These are phyloP conservation scores for Cytospora chrysosperma DNA, from an alignment of 2,329 filamentous ascomycete genomes.

Conservation along the genomic window DNA sequence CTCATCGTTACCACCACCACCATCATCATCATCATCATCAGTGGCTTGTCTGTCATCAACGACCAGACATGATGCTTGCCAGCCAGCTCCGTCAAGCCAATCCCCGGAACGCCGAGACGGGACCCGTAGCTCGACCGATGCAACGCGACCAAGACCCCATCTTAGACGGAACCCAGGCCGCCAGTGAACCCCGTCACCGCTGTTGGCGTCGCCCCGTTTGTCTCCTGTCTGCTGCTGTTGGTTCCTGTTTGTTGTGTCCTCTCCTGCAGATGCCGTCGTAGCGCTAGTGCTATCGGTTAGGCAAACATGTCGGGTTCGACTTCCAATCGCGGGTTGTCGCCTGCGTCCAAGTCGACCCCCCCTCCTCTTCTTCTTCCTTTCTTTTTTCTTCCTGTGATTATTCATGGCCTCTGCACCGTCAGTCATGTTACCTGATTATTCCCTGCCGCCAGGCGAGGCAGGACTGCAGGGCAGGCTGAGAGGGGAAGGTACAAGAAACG, in stretches of 20 bases:
- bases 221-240: not conserved
- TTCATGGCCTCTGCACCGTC: not conserved
- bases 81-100: conserved; percentile 9
- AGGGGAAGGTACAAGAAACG: not conserved
- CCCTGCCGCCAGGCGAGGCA: not conserved
- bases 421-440: not conserved
- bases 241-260: conserved; percentile 2
- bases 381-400: not conserved
- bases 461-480: not conserved
- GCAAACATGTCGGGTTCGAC: conserved; percentile 5
- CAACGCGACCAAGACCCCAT: conserved; percentile 12
- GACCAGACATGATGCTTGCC: not conserved
- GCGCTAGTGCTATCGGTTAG: conserved; percentile 8
- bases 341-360: too few species aligned
- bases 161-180: conserved; percentile 6
- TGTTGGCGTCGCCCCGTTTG: not conserved
- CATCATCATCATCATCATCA: not conserved
- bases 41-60: not conserved
- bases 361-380: not conserved
- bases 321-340: conserved; percentile 5
- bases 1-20: too few species aligned
- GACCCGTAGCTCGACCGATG: conserved; percentile 12
- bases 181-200: conserved; percentile 3
- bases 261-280: conserved; percentile 7
- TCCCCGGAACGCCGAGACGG: conserved; percentile 15